phyloP scores from a whole-genome alignment of 1,284 basidiomycete genomes.

The Tilletia walkeri region DNA sequence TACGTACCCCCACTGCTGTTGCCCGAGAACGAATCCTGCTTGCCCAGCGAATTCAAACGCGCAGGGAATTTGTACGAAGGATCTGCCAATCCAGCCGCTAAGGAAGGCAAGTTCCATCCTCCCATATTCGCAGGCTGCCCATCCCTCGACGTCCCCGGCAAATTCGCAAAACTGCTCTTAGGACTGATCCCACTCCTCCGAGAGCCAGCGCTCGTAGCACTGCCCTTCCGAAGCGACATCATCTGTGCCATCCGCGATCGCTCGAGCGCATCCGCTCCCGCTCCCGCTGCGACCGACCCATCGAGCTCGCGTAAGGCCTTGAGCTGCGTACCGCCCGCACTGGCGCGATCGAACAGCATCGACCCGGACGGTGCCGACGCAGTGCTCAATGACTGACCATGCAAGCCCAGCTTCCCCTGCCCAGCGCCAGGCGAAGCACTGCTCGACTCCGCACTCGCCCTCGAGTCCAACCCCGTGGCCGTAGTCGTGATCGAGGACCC shows the following conservation, averaged over 20 bases:
- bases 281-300: neutral
- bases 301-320: conserved; percentile 6
- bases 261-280: conserved; percentile 13
- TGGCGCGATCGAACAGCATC: neutral
- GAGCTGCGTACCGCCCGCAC: neutral
- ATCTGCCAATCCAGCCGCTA: conserved; percentile 28
- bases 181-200: conserved; percentile 41
- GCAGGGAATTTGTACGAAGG: conserved; percentile 37
- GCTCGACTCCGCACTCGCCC: neutral
- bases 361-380: conserved; percentile 6
- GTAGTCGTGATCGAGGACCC: neutral
- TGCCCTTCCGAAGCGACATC: conserved; percentile 4
- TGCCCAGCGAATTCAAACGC: conserved; percentile 17
- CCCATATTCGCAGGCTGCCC: conserved; percentile 19
- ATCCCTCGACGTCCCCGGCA: conserved; percentile 25
- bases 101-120: conserved; percentile 22
- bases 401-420: neutral
- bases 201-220: conserved; percentile 8
- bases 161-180: conserved; percentile 38
- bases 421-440: neutral
- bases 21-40: neutral
- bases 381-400: conserved; percentile 4
- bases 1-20: too few relatives aligned
- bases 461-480: neutral
- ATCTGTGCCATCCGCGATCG: conserved; percentile 15